Evolutionary conservation across 139 green algal genomes (phyloP).

Genomic region (Yamagishiella unicocca): DNA sequence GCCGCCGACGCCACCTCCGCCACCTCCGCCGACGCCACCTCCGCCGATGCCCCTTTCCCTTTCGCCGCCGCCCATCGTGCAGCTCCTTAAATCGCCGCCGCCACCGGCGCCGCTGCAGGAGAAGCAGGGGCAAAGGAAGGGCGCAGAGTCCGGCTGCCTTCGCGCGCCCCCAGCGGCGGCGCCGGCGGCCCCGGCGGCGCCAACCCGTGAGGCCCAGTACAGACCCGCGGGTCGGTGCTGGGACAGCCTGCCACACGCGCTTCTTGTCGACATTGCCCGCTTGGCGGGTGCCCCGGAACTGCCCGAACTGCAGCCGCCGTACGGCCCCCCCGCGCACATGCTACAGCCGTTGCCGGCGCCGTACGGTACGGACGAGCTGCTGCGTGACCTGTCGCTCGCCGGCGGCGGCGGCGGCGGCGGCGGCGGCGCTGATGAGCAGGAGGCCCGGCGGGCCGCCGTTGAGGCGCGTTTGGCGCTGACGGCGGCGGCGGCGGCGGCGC

Average conservation of each 20-base stretch:
- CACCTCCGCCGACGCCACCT: background rate
- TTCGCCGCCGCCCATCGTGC: background rate
- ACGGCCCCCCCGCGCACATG: slow-evolving; percentile 12
- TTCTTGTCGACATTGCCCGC: background rate
- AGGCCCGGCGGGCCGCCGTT: background rate
- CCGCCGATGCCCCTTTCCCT: background rate
- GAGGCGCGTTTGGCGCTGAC: background rate
- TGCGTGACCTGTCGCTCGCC: background rate
- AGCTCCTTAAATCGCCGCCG: background rate
- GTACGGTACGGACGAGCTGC: slow-evolving; percentile 1
- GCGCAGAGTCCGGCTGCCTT: too few species aligned
- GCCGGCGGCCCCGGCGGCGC: background rate
- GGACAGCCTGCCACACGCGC: background rate
- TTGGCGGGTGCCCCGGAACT: background rate
- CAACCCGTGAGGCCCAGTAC: background rate
- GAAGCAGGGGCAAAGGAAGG: background rate
- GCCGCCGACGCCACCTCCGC: background rate
- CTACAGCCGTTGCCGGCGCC: slow-evolving; percentile 30
- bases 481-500: background rate
- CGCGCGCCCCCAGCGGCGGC: background rate
- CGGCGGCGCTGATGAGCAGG: background rate
- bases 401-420: background rate
- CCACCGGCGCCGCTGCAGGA: background rate
- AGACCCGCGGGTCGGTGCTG: background rate
- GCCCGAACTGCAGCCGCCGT: background rate